These are phyloP conservation scores for Cryphonectria naterciae DNA, from an alignment of 2,329 filamentous ascomycete genomes.

Conservation along the genomic window DNA sequence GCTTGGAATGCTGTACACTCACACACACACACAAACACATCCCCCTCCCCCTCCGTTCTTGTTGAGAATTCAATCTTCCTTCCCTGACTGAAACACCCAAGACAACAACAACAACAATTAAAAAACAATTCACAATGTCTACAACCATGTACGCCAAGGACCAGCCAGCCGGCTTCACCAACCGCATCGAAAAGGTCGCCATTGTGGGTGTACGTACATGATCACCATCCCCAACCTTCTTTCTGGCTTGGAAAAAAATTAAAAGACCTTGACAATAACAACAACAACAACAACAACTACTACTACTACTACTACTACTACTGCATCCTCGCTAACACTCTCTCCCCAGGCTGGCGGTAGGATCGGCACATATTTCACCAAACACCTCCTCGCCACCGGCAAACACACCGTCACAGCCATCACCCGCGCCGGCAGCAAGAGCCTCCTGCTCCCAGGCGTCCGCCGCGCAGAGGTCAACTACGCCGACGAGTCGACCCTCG, in stretches of 20 bases:
- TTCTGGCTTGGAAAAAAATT: too few relatives aligned
- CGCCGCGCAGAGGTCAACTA: slow-evolving; percentile 49
- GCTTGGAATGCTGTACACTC: too few relatives aligned
- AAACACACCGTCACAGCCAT: slow-evolving; percentile 57
- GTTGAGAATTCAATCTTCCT: not conserved
- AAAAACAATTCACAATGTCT: slow-evolving; percentile 14
- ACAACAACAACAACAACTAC: too few relatives aligned
- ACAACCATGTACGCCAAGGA: slow-evolving; percentile 29
- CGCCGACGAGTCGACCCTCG: slow-evolving; percentile 46
- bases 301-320: too few relatives aligned
- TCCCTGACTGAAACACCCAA: not conserved
- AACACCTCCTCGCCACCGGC: slow-evolving; percentile 49
- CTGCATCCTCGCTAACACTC: not conserved
- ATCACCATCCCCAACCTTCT: not conserved
- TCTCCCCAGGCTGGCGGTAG: slow-evolving; percentile 46
- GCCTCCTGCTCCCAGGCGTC: slow-evolving; percentile 49
- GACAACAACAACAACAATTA: not conserved
- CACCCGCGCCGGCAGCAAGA: slow-evolving; percentile 48
- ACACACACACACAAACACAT: too few relatives aligned
- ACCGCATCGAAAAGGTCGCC: slow-evolving; percentile 48
- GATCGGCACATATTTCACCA: slow-evolving; percentile 44
- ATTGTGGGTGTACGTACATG: slow-evolving; percentile 50
- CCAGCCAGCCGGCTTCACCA: slow-evolving; percentile 36
- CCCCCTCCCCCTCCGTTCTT: too few relatives aligned
- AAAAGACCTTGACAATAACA: too few relatives aligned